A percentile compares a stretch with the other conserved stretches of the same genome.
Conservation (phyloP, 73 alveolate species). For the Symbiodinium pilosum region DNA sequence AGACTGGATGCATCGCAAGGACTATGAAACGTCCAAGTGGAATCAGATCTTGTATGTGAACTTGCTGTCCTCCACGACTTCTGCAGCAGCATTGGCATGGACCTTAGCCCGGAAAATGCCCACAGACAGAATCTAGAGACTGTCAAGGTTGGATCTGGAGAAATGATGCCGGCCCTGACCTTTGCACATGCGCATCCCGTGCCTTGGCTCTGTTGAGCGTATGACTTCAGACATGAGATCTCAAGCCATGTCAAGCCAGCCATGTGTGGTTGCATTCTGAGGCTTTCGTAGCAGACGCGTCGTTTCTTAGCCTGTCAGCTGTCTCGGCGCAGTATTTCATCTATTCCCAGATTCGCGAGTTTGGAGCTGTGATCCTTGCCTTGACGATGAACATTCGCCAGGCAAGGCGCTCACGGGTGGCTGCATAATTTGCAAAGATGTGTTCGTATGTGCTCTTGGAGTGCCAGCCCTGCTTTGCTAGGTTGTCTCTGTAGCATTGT, state of each 20-base stretch:
- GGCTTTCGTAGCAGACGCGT: background rate
- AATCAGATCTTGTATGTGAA: conserved; percentile 30
- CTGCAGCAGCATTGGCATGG: background rate
- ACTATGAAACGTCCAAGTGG: conserved; percentile 8
- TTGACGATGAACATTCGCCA: conserved; percentile 11
- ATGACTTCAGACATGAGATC: background rate
- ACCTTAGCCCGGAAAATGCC: background rate
- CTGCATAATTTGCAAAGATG: no score
- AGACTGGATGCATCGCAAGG: no score
- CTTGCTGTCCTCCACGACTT: conserved; percentile 2
- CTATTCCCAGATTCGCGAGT: conserved; percentile 20
- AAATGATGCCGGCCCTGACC: background rate
- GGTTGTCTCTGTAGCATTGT: background rate
- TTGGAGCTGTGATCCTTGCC: conserved; percentile 10
- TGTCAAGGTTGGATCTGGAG: background rate
- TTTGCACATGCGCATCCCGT: background rate
- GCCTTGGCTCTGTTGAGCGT: background rate
- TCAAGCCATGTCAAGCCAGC: background rate
- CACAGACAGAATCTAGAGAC: background rate
- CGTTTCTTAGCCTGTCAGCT: background rate
- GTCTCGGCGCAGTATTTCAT: background rate
- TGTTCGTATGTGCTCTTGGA: background rate
- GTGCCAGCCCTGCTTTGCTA: background rate
- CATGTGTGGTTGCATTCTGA: background rate
- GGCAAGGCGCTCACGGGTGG: background rate